phyloP scores from a whole-genome alignment of 495 filamentous ascomycete species.

The Penicillium egyptiacum region DNA sequence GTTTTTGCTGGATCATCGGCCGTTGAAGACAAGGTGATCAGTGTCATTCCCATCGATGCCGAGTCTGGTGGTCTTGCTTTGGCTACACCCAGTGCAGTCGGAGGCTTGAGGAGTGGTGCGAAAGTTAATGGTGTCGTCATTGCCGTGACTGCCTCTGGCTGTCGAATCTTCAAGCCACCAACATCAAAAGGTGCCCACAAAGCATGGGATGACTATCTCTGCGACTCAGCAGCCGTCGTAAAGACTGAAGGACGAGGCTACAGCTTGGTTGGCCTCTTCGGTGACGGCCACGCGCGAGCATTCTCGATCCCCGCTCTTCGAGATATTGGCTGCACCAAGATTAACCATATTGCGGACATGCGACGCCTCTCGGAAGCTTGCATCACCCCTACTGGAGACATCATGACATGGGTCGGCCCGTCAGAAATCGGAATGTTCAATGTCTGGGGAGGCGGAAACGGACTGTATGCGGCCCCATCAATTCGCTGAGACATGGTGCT shows the following conservation, averaged over 20 bases:
- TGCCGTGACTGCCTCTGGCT: slow-evolving; percentile 69
- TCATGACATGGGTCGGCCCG: slow-evolving; percentile 87
- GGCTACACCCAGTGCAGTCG: slow-evolving; percentile 72
- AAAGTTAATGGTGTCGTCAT: slow-evolving; percentile 71
- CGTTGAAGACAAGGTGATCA: slow-evolving; percentile 71
- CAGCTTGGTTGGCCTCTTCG: slow-evolving; percentile 80
- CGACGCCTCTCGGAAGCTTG: slow-evolving; percentile 64
- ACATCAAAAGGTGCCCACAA: slow-evolving; percentile 84
- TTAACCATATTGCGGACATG: slow-evolving; percentile 68
- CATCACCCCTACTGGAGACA: slow-evolving; percentile 72
- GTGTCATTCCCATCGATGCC: slow-evolving; percentile 72
- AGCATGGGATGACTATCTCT: slow-evolving; percentile 77
- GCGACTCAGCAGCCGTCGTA: slow-evolving; percentile 72
- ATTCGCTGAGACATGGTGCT: slow-evolving; percentile 22
- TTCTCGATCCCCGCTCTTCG: slow-evolving; percentile 85
- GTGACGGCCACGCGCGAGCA: slow-evolving; percentile 71
- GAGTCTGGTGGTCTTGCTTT: slow-evolving; percentile 72
- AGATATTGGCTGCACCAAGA: slow-evolving; percentile 68
- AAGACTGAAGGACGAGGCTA: slow-evolving; percentile 70
- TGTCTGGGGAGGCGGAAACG: slow-evolving; percentile 72
- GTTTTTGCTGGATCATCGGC: slow-evolving; percentile 63
- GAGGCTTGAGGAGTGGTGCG: slow-evolving; percentile 65
- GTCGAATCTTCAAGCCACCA: slow-evolving; percentile 82
- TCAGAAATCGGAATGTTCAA: slow-evolving; percentile 78
- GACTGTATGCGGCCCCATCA: slow-evolving; percentile 42